phyloP scores from a whole-genome alignment of 139 green algal species.

The Limnomonas spitsbergensis region DNA sequence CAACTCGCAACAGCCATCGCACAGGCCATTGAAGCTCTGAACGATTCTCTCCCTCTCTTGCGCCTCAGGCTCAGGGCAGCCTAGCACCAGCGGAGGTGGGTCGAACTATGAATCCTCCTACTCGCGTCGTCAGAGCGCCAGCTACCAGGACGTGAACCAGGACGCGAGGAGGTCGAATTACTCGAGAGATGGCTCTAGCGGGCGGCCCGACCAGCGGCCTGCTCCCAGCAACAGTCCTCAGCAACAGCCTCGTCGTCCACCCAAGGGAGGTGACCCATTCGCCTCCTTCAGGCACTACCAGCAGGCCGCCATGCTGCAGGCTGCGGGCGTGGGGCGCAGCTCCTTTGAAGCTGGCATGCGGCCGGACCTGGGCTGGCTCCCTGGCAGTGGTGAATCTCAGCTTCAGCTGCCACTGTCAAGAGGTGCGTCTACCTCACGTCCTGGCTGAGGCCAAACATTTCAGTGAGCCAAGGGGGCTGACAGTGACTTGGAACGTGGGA shows the following conservation, averaged over 20 bases:
- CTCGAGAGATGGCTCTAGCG: too few relatives aligned
- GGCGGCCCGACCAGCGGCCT: background rate
- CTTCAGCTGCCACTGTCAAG: background rate
- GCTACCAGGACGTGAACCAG: background rate
- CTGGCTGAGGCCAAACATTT: background rate
- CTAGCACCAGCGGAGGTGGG: too few relatives aligned
- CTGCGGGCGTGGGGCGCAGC: background rate
- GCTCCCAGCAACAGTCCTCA: background rate
- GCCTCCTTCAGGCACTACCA: slow-evolving; percentile 10
- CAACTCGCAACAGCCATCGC: too few relatives aligned
- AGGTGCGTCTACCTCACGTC: background rate
- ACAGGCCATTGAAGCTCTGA: too few relatives aligned
- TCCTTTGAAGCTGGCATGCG: background rate
- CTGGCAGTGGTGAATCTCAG: background rate
- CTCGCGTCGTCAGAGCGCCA: background rate
- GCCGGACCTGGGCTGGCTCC: slow-evolving; percentile 7
- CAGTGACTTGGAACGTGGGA: too few relatives aligned
- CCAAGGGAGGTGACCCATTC: background rate
- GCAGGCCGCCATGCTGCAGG: background rate
- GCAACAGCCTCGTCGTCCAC: background rate
- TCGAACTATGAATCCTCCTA: background rate
- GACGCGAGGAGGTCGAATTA: background rate
- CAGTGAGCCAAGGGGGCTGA: too few relatives aligned
- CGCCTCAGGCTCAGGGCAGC: too few relatives aligned
- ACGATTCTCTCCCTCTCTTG: too few relatives aligned